phyloP scores from a whole-genome alignment of 805 yeast species.

The Yarrowia keelungensis region DNA sequence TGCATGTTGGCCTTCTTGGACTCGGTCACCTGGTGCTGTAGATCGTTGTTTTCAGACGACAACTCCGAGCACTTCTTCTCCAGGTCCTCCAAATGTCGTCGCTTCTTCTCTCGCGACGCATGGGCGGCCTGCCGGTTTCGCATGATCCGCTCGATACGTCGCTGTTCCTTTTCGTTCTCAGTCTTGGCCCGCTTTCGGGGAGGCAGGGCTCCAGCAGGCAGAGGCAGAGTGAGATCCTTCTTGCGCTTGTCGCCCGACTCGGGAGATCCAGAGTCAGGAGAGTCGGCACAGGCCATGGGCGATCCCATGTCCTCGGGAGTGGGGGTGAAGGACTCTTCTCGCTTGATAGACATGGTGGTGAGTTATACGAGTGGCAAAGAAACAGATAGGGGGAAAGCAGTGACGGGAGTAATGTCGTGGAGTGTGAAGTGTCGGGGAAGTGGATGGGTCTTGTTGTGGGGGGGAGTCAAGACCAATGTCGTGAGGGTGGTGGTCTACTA shows the following conservation, averaged over 20 bases:
- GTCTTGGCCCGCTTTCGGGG: slow-evolving; percentile 98
- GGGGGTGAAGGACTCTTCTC: slow-evolving; percentile 37
- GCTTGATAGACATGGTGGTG: slow-evolving; percentile 15
- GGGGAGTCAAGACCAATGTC: too few species aligned
- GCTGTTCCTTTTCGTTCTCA: slow-evolving; percentile 94
- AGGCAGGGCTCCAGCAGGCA: slow-evolving; percentile 64
- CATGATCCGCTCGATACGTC: slow-evolving; percentile 88
- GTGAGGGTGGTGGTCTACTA: background rate
- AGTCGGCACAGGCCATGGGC: background rate
- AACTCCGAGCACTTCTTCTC: slow-evolving; percentile 59
- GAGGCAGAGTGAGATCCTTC: slow-evolving; percentile 48
- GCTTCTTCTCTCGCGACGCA: slow-evolving; percentile 94
- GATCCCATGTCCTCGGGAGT: slow-evolving; percentile 32
- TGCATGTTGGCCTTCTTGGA: slow-evolving; percentile 41
- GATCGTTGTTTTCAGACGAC: slow-evolving; percentile 45
- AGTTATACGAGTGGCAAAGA: slow-evolving; percentile 5
- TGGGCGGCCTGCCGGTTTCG: slow-evolving; percentile 97
- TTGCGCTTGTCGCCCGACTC: slow-evolving; percentile 45
- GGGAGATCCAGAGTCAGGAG: slow-evolving; percentile 8
- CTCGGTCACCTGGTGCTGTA: slow-evolving; percentile 42
- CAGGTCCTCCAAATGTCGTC: slow-evolving; percentile 85
- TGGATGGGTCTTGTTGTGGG: too few species aligned
- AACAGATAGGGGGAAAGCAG: background rate
- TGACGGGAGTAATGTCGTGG: slow-evolving; percentile 2
- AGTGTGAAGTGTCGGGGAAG: background rate